phyloP scores from a whole-genome alignment of 1,284 basidiomycete species.

The Golubevia pallescens region DNA sequence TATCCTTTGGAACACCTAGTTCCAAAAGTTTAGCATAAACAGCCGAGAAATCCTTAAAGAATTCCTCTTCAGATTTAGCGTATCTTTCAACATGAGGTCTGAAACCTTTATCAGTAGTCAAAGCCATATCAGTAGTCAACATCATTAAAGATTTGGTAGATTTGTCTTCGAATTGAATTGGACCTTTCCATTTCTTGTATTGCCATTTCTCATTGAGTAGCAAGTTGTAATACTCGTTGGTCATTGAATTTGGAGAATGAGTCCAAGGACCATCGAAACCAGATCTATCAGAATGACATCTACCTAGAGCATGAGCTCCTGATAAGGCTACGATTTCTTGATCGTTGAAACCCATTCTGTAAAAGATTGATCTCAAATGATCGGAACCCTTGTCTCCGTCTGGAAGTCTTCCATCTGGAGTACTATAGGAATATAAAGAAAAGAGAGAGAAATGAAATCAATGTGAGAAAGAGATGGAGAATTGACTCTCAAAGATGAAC shows the following conservation, averaged over 20 bases:
- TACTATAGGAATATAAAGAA: conserved; percentile 46
- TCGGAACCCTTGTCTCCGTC: conserved; percentile 83
- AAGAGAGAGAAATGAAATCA: background rate
- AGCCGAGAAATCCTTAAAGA: conserved; percentile 56
- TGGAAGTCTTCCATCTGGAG: conserved; percentile 92
- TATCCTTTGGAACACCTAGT: conserved; percentile 56
- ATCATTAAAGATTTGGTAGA: conserved; percentile 90
- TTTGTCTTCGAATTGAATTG: conserved; percentile 93
- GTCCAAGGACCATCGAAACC: conserved; percentile 87
- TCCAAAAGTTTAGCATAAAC: conserved; percentile 47
- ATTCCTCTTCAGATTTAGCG: conserved; percentile 57
- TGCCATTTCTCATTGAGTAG: conserved; percentile 81
- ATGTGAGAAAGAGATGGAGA: too few relatives aligned
- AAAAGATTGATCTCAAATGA: conserved; percentile 77
- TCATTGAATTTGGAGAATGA: conserved; percentile 69
- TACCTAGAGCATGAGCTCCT: conserved; percentile 92
- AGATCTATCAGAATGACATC: conserved; percentile 76
- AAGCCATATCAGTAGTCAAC: conserved; percentile 58
- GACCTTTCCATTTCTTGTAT: conserved; percentile 77
- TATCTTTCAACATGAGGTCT: conserved; percentile 52
- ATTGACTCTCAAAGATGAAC: too few relatives aligned
- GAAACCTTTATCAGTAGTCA: conserved; percentile 23
- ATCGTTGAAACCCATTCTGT: conserved; percentile 76
- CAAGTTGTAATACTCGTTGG: conserved; percentile 88
- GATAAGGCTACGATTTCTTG: conserved; percentile 82